Evolutionary conservation across 192 early-diverging fungal species (phyloP).

Genomic region (Haplosporangium gracile): DNA sequence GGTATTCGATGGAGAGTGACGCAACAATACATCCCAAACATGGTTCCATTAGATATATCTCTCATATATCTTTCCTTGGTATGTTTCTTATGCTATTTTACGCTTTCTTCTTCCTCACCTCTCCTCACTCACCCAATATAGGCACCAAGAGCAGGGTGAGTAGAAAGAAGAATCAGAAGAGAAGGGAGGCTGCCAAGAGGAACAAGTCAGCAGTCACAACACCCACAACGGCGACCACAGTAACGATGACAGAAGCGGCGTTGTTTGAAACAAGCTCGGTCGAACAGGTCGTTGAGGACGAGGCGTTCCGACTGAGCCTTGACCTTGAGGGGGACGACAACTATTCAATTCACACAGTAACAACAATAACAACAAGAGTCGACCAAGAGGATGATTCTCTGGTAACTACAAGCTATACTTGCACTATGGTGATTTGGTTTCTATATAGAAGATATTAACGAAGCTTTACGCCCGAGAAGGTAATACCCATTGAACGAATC

Average conservation of each 20-base stretch:
- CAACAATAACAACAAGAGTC: not conserved
- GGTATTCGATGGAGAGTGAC: no score
- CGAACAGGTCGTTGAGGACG: not conserved
- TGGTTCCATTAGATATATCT: no score
- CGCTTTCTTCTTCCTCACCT: not conserved
- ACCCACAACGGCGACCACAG: not conserved
- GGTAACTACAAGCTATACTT: not conserved
- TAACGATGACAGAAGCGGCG: not conserved
- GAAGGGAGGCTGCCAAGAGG: slow-evolving; percentile 14
- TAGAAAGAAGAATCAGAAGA: slow-evolving; percentile 21
- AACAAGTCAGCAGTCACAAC: not conserved
- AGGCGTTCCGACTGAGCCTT: not conserved
- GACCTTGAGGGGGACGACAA: not conserved
- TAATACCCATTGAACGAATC: not conserved
- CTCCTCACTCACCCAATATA: not conserved
- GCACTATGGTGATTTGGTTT: no score
- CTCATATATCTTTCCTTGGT: no score
- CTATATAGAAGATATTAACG: not conserved
- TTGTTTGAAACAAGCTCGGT: not conserved
- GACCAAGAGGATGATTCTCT: not conserved
- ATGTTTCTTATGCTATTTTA: not conserved
- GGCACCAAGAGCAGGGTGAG: not conserved
- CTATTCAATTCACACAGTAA: not conserved
- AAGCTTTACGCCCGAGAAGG: not conserved
- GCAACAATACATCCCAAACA: no score